A percentile compares a stretch with the other conserved stretches of the same genome.
Evolutionary conservation across 441 rosid genomes (phyloP).

Genomic region (Corymbia calophylla): DNA sequence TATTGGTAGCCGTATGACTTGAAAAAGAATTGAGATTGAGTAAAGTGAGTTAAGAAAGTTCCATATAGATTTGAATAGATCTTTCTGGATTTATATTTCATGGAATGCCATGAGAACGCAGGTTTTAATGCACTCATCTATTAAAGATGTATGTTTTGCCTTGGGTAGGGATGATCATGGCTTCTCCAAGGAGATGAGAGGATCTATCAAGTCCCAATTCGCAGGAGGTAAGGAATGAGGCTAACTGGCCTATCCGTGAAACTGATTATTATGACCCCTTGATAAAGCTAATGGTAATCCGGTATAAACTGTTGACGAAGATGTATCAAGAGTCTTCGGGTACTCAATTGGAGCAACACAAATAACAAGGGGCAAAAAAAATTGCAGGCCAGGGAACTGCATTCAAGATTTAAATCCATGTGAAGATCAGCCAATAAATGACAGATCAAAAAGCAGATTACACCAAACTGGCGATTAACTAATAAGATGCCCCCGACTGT

Average conservation of each 20-base stretch:
- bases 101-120: background rate
- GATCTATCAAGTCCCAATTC: background rate
- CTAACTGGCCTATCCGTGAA: background rate
- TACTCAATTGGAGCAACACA: background rate
- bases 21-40: background rate
- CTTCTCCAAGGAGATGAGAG: background rate
- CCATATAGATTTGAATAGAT: background rate
- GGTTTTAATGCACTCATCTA: background rate
- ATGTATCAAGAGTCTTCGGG: background rate
- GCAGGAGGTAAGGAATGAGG: background rate
- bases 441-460: background rate
- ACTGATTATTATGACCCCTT: background rate
- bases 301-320: background rate
- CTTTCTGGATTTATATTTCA: no score
- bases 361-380: background rate
- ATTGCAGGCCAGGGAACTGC: background rate
- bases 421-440: background rate
- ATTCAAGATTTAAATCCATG: background rate
- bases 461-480: background rate
- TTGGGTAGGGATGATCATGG: background rate
- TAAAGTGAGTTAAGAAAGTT: background rate
- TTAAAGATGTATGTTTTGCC: background rate
- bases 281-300: background rate
- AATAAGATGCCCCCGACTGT: background rate
- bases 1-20: no score